Base-by-base conservation (phyloP, 1,284 basidiomycete genomes). In the Coniferiporia sulphurascens region DNA sequence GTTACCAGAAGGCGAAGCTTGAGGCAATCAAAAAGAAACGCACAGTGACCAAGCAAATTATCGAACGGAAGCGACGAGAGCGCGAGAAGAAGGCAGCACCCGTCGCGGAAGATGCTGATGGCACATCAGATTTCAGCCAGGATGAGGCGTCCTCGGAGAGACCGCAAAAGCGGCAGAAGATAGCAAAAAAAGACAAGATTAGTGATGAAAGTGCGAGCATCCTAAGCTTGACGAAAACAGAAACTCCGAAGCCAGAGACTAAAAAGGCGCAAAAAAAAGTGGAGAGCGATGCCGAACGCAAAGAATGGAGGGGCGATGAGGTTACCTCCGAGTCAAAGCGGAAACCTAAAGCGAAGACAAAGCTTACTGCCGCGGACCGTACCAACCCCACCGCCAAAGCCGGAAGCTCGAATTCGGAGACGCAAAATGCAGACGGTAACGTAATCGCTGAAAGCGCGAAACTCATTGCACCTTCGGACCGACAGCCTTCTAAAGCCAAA, bases 1-100 rank as follows among this genome's bases (percentile, higher is more conserved):
- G 44, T 54, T 56, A 52, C 34, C 65, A 86, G 82, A 76, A 76
- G 76, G 70, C 65, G 15, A 77, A 74, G 59, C 68, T 71, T 27
- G 69, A 65, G 10, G 61, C 67, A n/a, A 59, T 79, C 50, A 76
- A 70, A 52, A 73, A 72, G 32, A 79, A 70, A 64, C 75, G 77
- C 48, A 68, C 67, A 52, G 73, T 64, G 46, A 71, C 73, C 13
- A 76, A 76, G 63, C 66, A 71, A 48, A 69, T 67, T 22, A 68
- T 67, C 54, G 62, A 58, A 15, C 32, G 21, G 15, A 64, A 64
- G 48, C 62, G 52, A 12, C 48, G 43, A 36, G 44, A 53, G 38
- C 53, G 35, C 9, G 59, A 38, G n/a, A 51, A 51, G 44, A 56
- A 56, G 45, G 22, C n/a, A 35, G 27, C 5, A 5, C 27, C 27